Evolutionary conservation across 306 rosid species (phyloP).

Genomic region (Glycine soja): DNA sequence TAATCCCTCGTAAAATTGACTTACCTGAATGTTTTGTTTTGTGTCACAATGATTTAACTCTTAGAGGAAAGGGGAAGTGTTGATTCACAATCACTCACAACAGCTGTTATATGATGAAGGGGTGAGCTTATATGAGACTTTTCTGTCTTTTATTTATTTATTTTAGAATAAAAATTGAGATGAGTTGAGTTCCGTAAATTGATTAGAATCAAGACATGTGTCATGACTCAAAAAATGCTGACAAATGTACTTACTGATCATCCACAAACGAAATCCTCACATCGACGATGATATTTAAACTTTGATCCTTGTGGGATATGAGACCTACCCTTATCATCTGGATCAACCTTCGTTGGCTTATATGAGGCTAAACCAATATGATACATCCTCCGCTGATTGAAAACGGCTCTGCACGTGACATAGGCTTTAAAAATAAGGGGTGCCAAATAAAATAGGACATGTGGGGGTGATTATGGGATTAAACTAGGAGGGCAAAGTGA

Average conservation of each 20-base stretch:
- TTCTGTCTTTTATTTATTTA: too few species aligned
- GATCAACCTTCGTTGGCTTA: neutral
- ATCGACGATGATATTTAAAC: too few species aligned
- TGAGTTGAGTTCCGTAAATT: neutral
- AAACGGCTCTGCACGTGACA: slow-evolving; percentile 62
- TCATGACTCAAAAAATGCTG: too few species aligned
- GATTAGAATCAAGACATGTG: too few species aligned
- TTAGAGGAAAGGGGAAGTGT: neutral
- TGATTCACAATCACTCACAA: too few species aligned
- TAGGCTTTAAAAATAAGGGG: slow-evolving; percentile 48
- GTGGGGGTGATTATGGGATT: slow-evolving; percentile 29
- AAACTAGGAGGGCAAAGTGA: slow-evolving; percentile 52
- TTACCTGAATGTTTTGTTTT: too few species aligned
- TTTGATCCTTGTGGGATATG: too few species aligned
- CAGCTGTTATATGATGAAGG: too few species aligned
- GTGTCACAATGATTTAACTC: neutral
- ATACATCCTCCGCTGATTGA: slow-evolving; percentile 42
- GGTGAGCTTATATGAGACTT: too few species aligned
- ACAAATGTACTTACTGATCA: too few species aligned
- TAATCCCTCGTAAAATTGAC: neutral
- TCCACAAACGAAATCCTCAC: too few species aligned
- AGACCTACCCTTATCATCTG: neutral
- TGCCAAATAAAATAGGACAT: slow-evolving; percentile 38
- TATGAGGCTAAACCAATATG: neutral
- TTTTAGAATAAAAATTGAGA: too few species aligned